Percentiles rank a stretch among this genome's conserved stretches.
These are phyloP conservation scores for Mucor mucedo DNA, from an alignment of 371 early-diverging fungal species.

Conservation along the genomic window DNA sequence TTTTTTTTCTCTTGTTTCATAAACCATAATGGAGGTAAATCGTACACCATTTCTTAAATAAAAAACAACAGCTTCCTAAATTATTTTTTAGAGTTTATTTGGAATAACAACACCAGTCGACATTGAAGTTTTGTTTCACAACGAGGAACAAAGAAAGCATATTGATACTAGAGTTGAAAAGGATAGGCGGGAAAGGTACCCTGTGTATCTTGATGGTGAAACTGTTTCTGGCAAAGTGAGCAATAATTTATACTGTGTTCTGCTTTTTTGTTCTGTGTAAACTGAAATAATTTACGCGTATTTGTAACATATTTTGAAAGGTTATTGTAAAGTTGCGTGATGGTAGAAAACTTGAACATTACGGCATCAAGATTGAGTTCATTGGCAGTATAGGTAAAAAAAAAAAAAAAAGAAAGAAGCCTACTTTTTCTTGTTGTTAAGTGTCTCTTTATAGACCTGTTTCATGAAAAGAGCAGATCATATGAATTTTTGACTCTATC, in stretches of 20 bases:
- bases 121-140: constrained; percentile 80
- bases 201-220: constrained; percentile 97
- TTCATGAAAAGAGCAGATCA: constrained; percentile 93
- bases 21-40: not conserved
- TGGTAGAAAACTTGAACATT: constrained; percentile 93
- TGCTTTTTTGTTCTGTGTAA: not conserved
- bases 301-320: constrained; percentile 47
- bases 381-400: constrained; percentile 90
- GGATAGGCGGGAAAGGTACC: constrained; percentile 82
- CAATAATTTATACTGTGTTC: too few species aligned
- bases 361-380: constrained; percentile 97
- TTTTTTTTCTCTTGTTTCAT: constrained; percentile 1
- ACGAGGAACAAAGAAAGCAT: constrained; percentile 77
- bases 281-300: not conserved
- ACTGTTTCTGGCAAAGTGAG: constrained; percentile 90
- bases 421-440: not conserved
- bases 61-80: not conserved
- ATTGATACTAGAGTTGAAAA: constrained; percentile 85
- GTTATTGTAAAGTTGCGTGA: constrained; percentile 87
- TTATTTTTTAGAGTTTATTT: constrained; percentile 69
- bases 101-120: constrained; percentile 88
- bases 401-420: not conserved
- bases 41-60: not conserved
- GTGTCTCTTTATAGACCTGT: constrained; percentile 69
- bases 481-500: constrained; percentile 90